A percentile compares a stretch with the other conserved stretches of the same genome.
Conservation (phyloP, 495 filamentous ascomycete genomes). For the Aspergillus indologenus region DNA sequence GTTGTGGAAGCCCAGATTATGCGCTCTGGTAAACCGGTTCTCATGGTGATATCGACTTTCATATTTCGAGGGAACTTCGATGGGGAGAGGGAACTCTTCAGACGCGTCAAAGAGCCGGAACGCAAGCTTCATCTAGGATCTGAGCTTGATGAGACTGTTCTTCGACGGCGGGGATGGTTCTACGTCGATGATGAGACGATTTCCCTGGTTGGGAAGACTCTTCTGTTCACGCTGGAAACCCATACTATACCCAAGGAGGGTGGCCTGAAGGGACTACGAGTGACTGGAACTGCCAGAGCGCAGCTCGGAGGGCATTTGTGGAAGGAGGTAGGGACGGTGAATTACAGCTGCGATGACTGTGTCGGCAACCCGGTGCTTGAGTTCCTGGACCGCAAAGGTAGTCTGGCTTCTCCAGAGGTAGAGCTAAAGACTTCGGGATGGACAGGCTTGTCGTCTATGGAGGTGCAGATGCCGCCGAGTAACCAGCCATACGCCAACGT, state of each 20-base stretch:
- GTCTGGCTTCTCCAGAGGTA: neutral
- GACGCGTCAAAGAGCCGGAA: conserved; percentile 13
- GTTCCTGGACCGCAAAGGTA: conserved; percentile 30
- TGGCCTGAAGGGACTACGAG: conserved; percentile 9
- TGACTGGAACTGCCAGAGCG: conserved; percentile 11
- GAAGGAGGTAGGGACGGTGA: conserved; percentile 8
- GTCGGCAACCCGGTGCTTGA: conserved; percentile 31
- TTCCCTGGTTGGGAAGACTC: conserved; percentile 19
- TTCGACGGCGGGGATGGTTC: conserved; percentile 26
- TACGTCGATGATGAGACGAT: conserved; percentile 3
- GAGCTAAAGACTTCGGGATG: conserved; percentile 16
- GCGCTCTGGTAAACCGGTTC: conserved; percentile 20
- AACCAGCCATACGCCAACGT: conserved; percentile 28
- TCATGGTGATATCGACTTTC: conserved; percentile 29
- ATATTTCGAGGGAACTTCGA: conserved; percentile 22
- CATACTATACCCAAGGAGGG: conserved; percentile 7
- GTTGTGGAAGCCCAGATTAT: conserved; percentile 26
- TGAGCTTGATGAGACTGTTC: conserved; percentile 16
- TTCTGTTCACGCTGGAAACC: conserved; percentile 21
- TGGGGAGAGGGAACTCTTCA: conserved; percentile 15
- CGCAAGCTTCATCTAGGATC: conserved; percentile 13
- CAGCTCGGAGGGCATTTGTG: neutral
- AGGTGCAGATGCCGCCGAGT: conserved; percentile 22
- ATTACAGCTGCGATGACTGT: conserved; percentile 13
- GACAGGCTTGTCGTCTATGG: conserved; percentile 11